Evolutionary conservation across 306 rosid genomes (phyloP), one percentile per base, ranked within the genome.

Genomic region (Oemleria cerasiformis): DNA sequence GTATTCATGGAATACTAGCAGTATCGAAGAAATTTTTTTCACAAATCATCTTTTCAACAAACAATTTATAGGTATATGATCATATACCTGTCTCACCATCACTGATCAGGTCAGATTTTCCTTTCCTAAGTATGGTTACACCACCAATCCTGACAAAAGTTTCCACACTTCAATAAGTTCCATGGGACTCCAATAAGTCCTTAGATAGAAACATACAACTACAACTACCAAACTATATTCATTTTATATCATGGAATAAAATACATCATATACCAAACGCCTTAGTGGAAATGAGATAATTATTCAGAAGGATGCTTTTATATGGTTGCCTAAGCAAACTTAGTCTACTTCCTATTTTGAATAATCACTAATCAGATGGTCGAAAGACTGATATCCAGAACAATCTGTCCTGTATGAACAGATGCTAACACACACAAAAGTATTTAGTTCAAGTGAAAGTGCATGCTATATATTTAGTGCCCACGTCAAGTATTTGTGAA

Each of bases 71-170:
- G 73, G 67, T 68, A 55, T 73, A 58, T 71, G 61, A 63, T 57
- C 76, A 75, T 68, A 15, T 80, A 92, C 96, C 93, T 73, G 89
- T 90, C 77, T 83, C 89, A 58, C 95, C 91, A 73, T 87, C 96
- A 74, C 92, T 88, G 48, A 92, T 84, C 73, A 92, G 83, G 81
- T 92, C 98, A 2, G 82, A 80, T 68, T 83, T 88, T 80, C 96
- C 98, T 75, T 92, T 92, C 81, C 80, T 81, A 20, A 92, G 87
- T 72, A 92, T 84, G 60, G 96, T 88, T 72, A 92, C 86, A 68
- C 92, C 88, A 34, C 96, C 96, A 84, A 90, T 86, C 85, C 96
- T 92, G 91, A 79, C 79, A 84, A 68, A 71, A 16, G 54, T 38
- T 62, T 63, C 70, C 63, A 77, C 73, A 53, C 17, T 76, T 73